phyloP scores from a whole-genome alignment of 1,284 basidiomycete species.

The Microstroma glucosiphilum region DNA sequence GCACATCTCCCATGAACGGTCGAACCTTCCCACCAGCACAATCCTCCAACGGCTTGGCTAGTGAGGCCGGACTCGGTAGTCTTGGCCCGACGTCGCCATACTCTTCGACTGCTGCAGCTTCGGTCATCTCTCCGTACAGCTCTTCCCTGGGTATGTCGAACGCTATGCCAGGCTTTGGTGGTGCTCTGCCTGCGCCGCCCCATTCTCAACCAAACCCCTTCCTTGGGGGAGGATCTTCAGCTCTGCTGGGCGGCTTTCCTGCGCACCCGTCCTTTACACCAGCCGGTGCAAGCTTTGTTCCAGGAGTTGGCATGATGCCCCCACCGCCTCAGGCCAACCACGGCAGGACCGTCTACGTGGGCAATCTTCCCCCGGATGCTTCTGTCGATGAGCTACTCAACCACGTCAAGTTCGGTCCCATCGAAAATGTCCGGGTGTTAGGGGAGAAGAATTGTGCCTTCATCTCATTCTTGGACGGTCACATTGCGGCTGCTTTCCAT shows the following conservation, averaged over 20 bases:
- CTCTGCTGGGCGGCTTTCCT: neutral
- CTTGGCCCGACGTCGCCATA: too few species aligned
- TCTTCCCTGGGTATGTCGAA: neutral
- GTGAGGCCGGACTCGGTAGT: too few species aligned
- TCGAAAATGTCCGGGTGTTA: slow-evolving; percentile 89
- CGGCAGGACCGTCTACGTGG: slow-evolving; percentile 85
- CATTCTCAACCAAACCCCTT: neutral
- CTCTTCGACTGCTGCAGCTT: too few species aligned
- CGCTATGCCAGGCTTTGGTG: neutral
- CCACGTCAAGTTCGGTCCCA: slow-evolving; percentile 93
- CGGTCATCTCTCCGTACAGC: too few species aligned
- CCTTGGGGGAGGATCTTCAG: neutral
- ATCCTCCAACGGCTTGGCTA: too few species aligned
- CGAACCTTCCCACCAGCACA: too few species aligned
- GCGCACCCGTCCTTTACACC: neutral
- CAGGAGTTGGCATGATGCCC: neutral
- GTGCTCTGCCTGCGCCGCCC: neutral
- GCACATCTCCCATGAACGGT: too few species aligned
- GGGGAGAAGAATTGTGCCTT: slow-evolving; percentile 97
- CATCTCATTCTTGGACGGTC: slow-evolving; percentile 60
- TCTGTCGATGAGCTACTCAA: slow-evolving; percentile 95
- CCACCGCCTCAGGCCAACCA: neutral
- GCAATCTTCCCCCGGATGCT: slow-evolving; percentile 89
- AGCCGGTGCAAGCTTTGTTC: neutral
- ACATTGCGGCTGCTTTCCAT: slow-evolving; percentile 46